Percentiles rank a stretch among this genome's conserved stretches.
phyloP scores from a whole-genome alignment of 495 filamentous ascomycete genomes.

The Trichoderma virens region DNA sequence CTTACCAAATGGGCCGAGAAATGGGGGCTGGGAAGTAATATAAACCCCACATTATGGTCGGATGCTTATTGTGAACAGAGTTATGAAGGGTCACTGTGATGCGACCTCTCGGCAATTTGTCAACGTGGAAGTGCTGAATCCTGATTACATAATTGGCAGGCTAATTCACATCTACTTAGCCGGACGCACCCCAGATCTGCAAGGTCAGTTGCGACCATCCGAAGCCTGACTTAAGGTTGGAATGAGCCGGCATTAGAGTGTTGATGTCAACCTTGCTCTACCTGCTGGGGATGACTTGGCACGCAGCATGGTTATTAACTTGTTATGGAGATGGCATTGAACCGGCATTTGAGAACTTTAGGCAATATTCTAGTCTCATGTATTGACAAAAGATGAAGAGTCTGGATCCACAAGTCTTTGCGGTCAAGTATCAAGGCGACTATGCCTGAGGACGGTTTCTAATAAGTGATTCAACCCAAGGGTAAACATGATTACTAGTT shows the following conservation, averaged over 20 bases:
- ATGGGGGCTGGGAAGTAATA: neutral
- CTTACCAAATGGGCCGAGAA: neutral
- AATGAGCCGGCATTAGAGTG: conserved; percentile 2
- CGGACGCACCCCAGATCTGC: conserved; percentile 4
- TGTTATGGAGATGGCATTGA: neutral
- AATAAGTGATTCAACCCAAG: no score
- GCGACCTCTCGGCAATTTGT: neutral
- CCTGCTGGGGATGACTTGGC: neutral
- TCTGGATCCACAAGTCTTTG: neutral
- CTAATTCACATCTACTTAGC: neutral
- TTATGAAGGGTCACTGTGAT: neutral
- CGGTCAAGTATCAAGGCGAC: no score
- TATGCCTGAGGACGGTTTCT: no score
- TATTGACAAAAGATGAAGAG: neutral
- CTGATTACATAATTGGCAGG: neutral
- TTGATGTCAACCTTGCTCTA: neutral
- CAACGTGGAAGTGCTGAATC: neutral
- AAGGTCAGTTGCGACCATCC: neutral
- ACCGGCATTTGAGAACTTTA: neutral
- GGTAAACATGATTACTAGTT: no score
- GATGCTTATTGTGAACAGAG: neutral
- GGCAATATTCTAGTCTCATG: neutral
- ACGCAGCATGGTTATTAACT: neutral
- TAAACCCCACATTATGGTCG: neutral
- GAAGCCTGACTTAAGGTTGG: neutral